Evolutionary conservation across 2,329 filamentous ascomycete species (phyloP).

Genomic region (Colletotrichum chrysophilum): DNA sequence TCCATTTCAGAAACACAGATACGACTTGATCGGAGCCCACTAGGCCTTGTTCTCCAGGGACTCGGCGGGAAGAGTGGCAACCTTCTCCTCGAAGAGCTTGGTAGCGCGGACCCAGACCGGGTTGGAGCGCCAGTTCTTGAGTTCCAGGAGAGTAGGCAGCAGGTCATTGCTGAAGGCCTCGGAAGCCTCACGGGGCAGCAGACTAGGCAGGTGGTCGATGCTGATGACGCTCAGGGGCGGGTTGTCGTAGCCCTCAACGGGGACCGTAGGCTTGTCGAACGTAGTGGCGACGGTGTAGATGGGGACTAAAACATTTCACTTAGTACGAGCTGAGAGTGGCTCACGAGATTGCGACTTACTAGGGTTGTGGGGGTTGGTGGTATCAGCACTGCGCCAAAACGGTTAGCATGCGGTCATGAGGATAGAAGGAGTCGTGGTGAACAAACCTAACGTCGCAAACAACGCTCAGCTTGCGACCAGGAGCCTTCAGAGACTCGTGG

Average conservation of each 20-base stretch:
- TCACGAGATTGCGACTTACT: not conserved
- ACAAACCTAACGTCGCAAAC: conserved; percentile 82
- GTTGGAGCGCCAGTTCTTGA: conserved; percentile 76
- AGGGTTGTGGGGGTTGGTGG: conserved; percentile 71
- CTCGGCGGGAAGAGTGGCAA: conserved; percentile 63
- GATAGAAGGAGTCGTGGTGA: conserved; percentile 73
- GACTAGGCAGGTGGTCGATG: conserved; percentile 84
- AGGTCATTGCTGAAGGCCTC: conserved; percentile 84
- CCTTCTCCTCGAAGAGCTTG: conserved; percentile 84
- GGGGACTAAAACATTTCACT: conserved; percentile 56
- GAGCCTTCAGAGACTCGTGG: conserved; percentile 67
- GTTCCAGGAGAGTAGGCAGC: conserved; percentile 75
- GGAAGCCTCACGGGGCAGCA: conserved; percentile 85
- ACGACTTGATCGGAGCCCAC: conserved; percentile 11
- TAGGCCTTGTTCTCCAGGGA: conserved; percentile 19
- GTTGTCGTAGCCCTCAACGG: conserved; percentile 64
- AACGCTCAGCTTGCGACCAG: conserved; percentile 76
- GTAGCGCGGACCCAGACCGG: conserved; percentile 87
- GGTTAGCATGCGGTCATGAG: not conserved
- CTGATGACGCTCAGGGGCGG: conserved; percentile 80
- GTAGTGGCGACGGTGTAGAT: conserved; percentile 87
- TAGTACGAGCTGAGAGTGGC: not conserved
- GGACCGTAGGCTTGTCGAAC: conserved; percentile 86
- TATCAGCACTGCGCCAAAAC: conserved; percentile 62
- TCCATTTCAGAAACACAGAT: conserved; percentile 13